A percentile compares a stretch with the other conserved stretches of the same genome.
These are phyloP conservation scores for Arthromyces matolae DNA, from an alignment of 768 basidiomycete species.

Conservation along the genomic window DNA sequence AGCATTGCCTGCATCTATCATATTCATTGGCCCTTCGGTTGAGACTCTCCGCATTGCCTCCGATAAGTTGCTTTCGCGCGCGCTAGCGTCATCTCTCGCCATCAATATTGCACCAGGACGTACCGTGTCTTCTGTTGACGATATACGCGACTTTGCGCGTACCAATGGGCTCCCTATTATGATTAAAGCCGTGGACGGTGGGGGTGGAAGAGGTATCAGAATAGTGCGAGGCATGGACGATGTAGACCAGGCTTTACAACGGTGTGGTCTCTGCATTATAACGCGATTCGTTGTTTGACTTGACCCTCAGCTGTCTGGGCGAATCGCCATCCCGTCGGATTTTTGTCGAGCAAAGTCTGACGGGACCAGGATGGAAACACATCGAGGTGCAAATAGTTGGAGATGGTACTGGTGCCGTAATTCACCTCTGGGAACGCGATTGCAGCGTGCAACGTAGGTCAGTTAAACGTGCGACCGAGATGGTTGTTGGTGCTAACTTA, in stretches of 20 bases:
- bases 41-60: conserved; percentile 74
- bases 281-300: not conserved
- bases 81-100: conserved; percentile 27
- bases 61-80: conserved; percentile 35
- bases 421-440: conserved; percentile 88
- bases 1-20: conserved; percentile 65
- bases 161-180: conserved; percentile 52
- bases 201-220: conserved; percentile 88
- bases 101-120: conserved; percentile 29
- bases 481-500: not conserved
- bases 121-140: conserved; percentile 22
- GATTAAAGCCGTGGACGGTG: conserved; percentile 90
- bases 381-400: conserved; percentile 87
- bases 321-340: conserved; percentile 44
- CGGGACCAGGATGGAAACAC: conserved; percentile 71
- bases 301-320: conserved; percentile 27
- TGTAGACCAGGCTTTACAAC: conserved; percentile 72
- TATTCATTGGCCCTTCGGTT: conserved; percentile 79
- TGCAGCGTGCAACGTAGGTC: conserved; percentile 88
- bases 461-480: not conserved
- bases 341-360: conserved; percentile 84
- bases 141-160: conserved; percentile 26
- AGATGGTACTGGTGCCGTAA: conserved; percentile 71
- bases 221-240: conserved; percentile 70
- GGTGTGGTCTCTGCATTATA: conserved; percentile 24